phyloP scores from a whole-genome alignment of 1,139 yeast species.

The Zygosaccharomyces sapae region DNA sequence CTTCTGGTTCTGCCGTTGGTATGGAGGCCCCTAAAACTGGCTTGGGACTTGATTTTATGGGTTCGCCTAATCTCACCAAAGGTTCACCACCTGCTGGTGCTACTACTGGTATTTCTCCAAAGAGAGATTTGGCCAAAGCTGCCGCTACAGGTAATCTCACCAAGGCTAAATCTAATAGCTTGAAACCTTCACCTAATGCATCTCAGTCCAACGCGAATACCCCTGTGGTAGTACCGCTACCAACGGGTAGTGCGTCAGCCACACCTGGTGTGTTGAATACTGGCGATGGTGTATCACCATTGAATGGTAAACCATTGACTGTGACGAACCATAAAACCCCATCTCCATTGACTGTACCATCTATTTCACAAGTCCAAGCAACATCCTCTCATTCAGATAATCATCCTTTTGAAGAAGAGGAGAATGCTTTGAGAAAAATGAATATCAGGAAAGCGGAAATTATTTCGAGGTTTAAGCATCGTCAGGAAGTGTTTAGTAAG shows the following conservation, averaged over 20 bases:
- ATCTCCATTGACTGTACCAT: slow-evolving; percentile 19
- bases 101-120: slow-evolving; percentile 12
- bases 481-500: slow-evolving; percentile 32
- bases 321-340: slow-evolving; percentile 17
- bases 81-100: slow-evolving; percentile 10
- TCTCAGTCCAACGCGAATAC: slow-evolving; percentile 11
- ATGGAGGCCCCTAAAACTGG: slow-evolving; percentile 19
- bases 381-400: slow-evolving; percentile 14
- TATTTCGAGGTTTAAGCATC: slow-evolving; percentile 34
- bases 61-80: slow-evolving; percentile 11
- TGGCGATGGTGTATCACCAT: slow-evolving; percentile 12
- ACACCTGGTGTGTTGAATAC: slow-evolving; percentile 15
- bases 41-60: slow-evolving; percentile 12
- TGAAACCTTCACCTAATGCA: slow-evolving; percentile 12
- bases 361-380: slow-evolving; percentile 12
- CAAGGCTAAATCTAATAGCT: slow-evolving; percentile 10
- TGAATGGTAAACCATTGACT: slow-evolving; percentile 6
- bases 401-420: slow-evolving; percentile 33
- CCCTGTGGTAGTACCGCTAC: slow-evolving; percentile 10
- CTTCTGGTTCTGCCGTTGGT: slow-evolving; percentile 5
- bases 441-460: slow-evolving; percentile 32
- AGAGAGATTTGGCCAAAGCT: slow-evolving; percentile 13
- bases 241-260: slow-evolving; percentile 15
- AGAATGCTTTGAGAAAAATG: slow-evolving; percentile 27
- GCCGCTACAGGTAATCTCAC: slow-evolving; percentile 9